phyloP scores from a whole-genome alignment of 2,329 filamentous ascomycete species.

The Monilinia fructigena region DNA sequence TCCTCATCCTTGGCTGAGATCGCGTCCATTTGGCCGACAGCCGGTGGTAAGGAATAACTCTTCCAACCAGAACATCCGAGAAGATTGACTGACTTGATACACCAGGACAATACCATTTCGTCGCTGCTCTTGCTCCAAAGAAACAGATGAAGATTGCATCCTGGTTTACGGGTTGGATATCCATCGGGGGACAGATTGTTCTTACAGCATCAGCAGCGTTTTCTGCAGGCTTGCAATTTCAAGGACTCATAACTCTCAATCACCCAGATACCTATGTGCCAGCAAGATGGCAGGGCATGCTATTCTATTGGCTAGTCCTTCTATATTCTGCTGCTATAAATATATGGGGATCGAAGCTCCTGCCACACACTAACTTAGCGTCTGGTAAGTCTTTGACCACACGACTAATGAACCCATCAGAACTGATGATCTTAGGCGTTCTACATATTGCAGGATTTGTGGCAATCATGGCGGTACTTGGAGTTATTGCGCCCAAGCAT shows the following conservation, averaged over 20 bases:
- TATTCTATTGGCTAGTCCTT: conserved; percentile 49
- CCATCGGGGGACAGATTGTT: conserved; percentile 48
- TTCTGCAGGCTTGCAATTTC: conserved; percentile 46
- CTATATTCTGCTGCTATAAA: conserved; percentile 39
- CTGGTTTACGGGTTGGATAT: conserved; percentile 48
- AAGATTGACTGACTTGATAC: background rate
- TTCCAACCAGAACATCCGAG: background rate
- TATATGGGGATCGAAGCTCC: conserved; percentile 30
- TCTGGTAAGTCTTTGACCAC: conserved; percentile 35
- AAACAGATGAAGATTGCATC: conserved; percentile 42
- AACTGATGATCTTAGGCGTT: conserved; percentile 19
- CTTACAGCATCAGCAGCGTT: conserved; percentile 50
- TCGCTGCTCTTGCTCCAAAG: conserved; percentile 51
- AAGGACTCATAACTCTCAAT: conserved; percentile 47
- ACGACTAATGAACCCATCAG: background rate
- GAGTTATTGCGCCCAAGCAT: conserved; percentile 48
- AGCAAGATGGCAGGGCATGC: conserved; percentile 47
- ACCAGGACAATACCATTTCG: conserved; percentile 57
- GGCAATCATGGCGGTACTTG: conserved; percentile 42
- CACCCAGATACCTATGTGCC: conserved; percentile 43
- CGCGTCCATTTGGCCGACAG: conserved; percentile 45
- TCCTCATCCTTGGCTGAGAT: conserved; percentile 46
- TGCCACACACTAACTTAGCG: conserved; percentile 43
- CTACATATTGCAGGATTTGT: conserved; percentile 43
- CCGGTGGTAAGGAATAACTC: conserved; percentile 1